Base-by-base conservation (phyloP, 352 stramenopile species). In the Phytophthora quininea region DNA sequence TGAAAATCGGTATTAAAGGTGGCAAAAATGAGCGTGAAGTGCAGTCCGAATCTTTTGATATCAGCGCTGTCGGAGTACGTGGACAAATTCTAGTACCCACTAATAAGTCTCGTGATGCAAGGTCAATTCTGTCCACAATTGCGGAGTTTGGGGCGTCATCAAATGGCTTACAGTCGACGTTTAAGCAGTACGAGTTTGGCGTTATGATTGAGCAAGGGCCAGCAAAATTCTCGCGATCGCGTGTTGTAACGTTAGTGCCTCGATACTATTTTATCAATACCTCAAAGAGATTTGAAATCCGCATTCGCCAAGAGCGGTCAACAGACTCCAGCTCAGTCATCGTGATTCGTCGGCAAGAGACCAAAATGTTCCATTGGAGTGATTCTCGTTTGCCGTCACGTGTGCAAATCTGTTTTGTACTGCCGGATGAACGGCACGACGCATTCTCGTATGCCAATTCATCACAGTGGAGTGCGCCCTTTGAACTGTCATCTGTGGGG, bases 171-270 rank as follows among this genome's bases (percentile, higher is more conserved):
- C 56, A 62, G 27, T 67, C 72, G 15, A 73, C 67, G n/a, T 80
- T 86, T 45, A 89, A 90, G 60, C 82, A 94, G 69, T 93, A 84
- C 54, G 88, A 93, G 40, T 88, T 95, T 51, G 88, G 88, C n/a
- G 83, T 95, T 9, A 91, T 91, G 74, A 90, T 95, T 24, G 88
- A 95, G 50, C 86, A 93, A 74, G 88, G 84, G 0, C 88, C 88
- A 1, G 78, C 80, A 14, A 86, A 86, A 31, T 95, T 95, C 57
- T 90, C 82, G 1, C 73, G 86, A 27, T 92, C 88, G 1, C 90
- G 83, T 15, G 79, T 95, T 6, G 83, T 95, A 19, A 93, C 88
- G 0, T 82, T 95, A 11, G 85, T 92, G 32, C 83, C 84, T 5
- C 80, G 88, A n/a, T 93, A 90, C 52, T 91, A 92, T 62, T 80